Evolutionary conservation across 2,329 filamentous ascomycete genomes (phyloP).

Genomic region (Sporothrix protearum): DNA sequence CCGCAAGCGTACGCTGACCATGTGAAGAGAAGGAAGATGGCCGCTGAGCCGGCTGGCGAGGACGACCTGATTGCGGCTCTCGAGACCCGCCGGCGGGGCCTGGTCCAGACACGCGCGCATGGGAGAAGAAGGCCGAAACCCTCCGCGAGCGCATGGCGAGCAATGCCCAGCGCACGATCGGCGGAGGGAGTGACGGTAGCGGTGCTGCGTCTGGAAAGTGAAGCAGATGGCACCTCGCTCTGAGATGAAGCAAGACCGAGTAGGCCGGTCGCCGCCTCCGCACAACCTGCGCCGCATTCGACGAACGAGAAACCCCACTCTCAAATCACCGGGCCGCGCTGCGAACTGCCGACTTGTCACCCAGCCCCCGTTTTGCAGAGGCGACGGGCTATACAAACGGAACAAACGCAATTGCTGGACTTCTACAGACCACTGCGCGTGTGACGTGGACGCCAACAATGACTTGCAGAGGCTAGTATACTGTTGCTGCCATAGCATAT

Average conservation of each 20-base stretch:
- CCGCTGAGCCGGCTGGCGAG: conserved; percentile 27
- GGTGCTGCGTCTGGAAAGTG: conserved; percentile 21
- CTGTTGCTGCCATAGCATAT: neutral
- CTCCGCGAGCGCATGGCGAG: conserved; percentile 33
- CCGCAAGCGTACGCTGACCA: too few relatives aligned
- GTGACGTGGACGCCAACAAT: too few relatives aligned
- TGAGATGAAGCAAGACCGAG: neutral
- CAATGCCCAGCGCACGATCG: conserved; percentile 16
- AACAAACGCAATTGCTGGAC: neutral
- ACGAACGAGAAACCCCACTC: neutral
- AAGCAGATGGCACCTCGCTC: neutral
- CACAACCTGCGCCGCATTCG: neutral
- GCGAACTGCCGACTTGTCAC: neutral
- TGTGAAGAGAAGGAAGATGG: too few relatives aligned
- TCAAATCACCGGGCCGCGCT: neutral
- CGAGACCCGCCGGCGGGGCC: conserved; percentile 30
- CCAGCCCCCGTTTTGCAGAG: too few relatives aligned
- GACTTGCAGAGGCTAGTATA: neutral
- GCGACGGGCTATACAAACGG: neutral
- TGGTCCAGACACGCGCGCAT: conserved; percentile 31
- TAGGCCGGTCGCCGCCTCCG: neutral
- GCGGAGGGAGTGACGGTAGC: neutral
- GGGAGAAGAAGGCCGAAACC: conserved; percentile 35
- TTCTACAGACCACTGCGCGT: neutral
- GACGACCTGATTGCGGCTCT: conserved; percentile 36